Conservation (phyloP, 2,329 filamentous ascomycete genomes). For the Epicoccum sorghinum region DNA sequence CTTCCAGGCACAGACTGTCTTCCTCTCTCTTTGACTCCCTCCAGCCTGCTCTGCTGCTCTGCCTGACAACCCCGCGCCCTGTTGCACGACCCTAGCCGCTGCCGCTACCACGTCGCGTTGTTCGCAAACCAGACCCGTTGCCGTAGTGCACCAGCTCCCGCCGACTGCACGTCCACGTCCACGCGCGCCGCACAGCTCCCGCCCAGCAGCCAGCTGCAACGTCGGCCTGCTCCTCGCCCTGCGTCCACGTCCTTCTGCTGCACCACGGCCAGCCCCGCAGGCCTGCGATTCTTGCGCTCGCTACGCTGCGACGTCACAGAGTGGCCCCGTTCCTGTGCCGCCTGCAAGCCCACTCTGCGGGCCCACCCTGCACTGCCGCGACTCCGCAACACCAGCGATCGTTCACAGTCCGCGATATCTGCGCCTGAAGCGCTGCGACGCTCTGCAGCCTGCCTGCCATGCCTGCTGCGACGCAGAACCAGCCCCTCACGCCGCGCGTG, state of each 20-base stretch:
- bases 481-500: slow-evolving; percentile 50
- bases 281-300: slow-evolving; percentile 16
- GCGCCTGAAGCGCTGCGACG: slow-evolving; percentile 33
- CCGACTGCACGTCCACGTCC: slow-evolving; percentile 12
- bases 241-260: slow-evolving; percentile 3
- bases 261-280: slow-evolving; percentile 16
- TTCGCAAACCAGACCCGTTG: slow-evolving; percentile 21
- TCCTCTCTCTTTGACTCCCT: background rate
- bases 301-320: slow-evolving; percentile 24
- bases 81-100: slow-evolving; percentile 24
- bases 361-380: slow-evolving; percentile 28
- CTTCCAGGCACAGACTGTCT: slow-evolving; percentile 18
- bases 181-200: slow-evolving; percentile 11
- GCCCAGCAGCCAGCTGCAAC: slow-evolving; percentile 2
- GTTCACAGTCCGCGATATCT: slow-evolving; percentile 21
- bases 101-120: slow-evolving; percentile 24
- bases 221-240: slow-evolving; percentile 5
- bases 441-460: slow-evolving; percentile 39
- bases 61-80: slow-evolving; percentile 12
- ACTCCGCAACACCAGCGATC: slow-evolving; percentile 26
- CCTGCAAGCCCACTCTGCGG: slow-evolving; percentile 28
- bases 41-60: background rate
- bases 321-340: slow-evolving; percentile 32
- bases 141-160: slow-evolving; percentile 17
- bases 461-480: slow-evolving; percentile 47